phyloP scores from a whole-genome alignment of 23 red algal genomes.

The Gracilaria domingensis region DNA sequence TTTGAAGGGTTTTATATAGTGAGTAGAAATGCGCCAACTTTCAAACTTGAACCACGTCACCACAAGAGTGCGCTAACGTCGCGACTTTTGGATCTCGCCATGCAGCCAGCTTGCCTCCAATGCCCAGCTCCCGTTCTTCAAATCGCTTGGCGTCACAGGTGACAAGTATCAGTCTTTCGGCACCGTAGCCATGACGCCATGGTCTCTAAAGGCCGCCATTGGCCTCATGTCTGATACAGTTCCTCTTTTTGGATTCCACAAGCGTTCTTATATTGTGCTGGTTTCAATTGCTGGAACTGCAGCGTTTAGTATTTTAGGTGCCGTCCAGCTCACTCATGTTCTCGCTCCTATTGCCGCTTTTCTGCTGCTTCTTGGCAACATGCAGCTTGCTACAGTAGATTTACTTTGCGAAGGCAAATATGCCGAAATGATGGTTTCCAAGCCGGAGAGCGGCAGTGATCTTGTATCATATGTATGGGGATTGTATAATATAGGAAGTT shows the following conservation, averaged over 20 bases:
- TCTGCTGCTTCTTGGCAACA: conserved; percentile 56
- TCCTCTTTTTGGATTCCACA: conserved; percentile 72
- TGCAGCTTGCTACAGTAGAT: conserved; percentile 75
- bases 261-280: conserved; percentile 73
- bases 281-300: conserved; percentile 52
- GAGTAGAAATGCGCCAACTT: conserved; percentile 38
- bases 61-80: not conserved
- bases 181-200: conserved; percentile 68
- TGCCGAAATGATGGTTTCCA: conserved; percentile 72
- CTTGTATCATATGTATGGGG: conserved; percentile 81
- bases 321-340: conserved; percentile 37
- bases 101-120: conserved; percentile 51
- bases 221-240: conserved; percentile 68
- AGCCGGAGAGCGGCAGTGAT: conserved; percentile 73
- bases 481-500: conserved; percentile 65
- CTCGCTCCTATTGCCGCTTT: conserved; percentile 66
- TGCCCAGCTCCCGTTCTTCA: conserved; percentile 72
- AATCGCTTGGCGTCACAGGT: conserved; percentile 73
- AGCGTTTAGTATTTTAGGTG: conserved; percentile 43
- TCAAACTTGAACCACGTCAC: not conserved
- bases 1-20: conserved; percentile 71
- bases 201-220: conserved; percentile 78
- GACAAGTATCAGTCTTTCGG: conserved; percentile 74
- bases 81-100: not conserved
- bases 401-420: conserved; percentile 79